Evolutionary conservation across 208 protist species (phyloP), one percentile per base, ranked within the genome.

Genomic region (Kentomonas sorsogonicus): DNA sequence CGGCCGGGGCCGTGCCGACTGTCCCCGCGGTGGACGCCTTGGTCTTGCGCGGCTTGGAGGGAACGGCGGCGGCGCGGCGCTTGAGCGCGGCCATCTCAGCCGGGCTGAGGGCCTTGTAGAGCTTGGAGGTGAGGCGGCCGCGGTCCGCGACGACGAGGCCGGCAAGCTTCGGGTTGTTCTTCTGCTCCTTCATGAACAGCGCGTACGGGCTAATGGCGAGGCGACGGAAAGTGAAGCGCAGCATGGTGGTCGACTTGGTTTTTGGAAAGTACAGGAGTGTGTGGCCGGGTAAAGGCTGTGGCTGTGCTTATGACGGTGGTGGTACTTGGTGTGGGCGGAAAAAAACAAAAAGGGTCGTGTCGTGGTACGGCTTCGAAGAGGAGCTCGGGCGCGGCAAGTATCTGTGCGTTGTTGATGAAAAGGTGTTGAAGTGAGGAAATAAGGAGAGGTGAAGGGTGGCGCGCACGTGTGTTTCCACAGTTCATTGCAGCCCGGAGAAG

Each of bases 161-260:
- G 33, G 78, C 74, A 31, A 93, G 75, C 65, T 81, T 85, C 41
- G 76, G 72, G 67, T 93, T 82, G 63, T 83, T 83, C 61, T 89
- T 90, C 62, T 93, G 82, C 65, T 93, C 86, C 23, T 77, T 79
- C 86, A 93, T 90, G 63, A 93, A 93, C 57, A 93, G 58, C 10
- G 60, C 65, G 50, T 93, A 93, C 27, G 82, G 69, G 26, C 86
- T 74, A 53, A 93, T 77, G 62, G 76, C 86, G 34, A 93, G 73
- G 60, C 79, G 72, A 15, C 69, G 72, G 39, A 70, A 55, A 51
- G 65, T 67, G 41, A 89, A 74, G 44, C 81, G 80, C 39, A 89
- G 62, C 86, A 93, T 93, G 41, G 52, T 48, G 20, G 20, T 16
- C 7, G 31, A 7, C 20, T 50, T 0, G 26, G 56, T 0, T 38